Evolutionary conservation across 768 basidiomycete genomes (phyloP).

Genomic region (Kwoniella sp.): DNA sequence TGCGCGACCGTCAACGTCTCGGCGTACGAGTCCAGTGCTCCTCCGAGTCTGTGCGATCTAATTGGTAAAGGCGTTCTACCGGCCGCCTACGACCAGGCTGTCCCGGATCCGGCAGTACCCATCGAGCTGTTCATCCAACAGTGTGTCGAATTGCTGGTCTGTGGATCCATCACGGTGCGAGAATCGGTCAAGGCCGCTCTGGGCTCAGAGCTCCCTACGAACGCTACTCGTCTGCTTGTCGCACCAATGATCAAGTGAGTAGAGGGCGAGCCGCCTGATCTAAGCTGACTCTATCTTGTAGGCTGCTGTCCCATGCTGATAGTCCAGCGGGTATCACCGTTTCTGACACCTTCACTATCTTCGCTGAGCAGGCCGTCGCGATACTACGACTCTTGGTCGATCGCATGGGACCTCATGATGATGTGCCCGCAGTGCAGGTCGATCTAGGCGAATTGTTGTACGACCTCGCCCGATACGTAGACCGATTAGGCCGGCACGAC

Average conservation of each 20-base stretch:
- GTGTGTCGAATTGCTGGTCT: conserved; percentile 65
- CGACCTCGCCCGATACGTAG: conserved; percentile 63
- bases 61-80: conserved; percentile 32
- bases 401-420: conserved; percentile 59
- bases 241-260: conserved; percentile 70
- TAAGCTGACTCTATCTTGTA: conserved; percentile 1
- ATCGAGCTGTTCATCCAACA: conserved; percentile 30
- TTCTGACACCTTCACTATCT: conserved; percentile 30
- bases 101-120: conserved; percentile 10
- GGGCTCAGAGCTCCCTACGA: conserved; percentile 70
- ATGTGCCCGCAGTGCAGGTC: conserved; percentile 59
- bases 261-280: conserved; percentile 3
- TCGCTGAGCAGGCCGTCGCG: conserved; percentile 60
- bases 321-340: conserved; percentile 17
- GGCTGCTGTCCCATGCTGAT: conserved; percentile 24
- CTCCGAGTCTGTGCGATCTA: conserved; percentile 21
- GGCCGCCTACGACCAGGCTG: conserved; percentile 18
- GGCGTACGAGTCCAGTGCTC: conserved; percentile 60
- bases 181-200: conserved; percentile 76
- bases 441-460: conserved; percentile 52
- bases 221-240: conserved; percentile 64
- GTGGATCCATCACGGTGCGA: conserved; percentile 64
- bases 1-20: conserved; percentile 64
- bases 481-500: conserved; percentile 57
- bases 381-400: conserved; percentile 76